These are phyloP conservation scores for Amoeboaphelidium occidentale DNA, from an alignment of 371 early-diverging fungal genomes.

Conservation along the genomic window DNA sequence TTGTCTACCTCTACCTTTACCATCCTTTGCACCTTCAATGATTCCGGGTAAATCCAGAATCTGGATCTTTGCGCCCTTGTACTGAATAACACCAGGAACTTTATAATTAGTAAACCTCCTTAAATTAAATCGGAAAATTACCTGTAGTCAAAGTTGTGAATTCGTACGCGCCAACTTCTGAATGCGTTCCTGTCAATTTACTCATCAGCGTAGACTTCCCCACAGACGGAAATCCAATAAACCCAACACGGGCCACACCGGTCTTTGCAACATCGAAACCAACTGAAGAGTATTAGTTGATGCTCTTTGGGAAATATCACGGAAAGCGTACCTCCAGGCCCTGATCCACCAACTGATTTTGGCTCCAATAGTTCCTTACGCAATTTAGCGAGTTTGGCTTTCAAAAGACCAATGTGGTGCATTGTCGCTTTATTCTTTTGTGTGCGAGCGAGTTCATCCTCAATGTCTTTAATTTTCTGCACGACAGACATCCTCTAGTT, in stretches of 20 bases:
- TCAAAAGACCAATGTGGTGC: conserved; percentile 88
- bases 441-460: conserved; percentile 72
- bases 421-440: conserved; percentile 94
- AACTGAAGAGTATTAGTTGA: conserved; percentile 16
- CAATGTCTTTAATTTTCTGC: conserved; percentile 63
- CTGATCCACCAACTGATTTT: conserved; percentile 50
- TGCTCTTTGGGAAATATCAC: conserved; percentile 12
- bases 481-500: conserved; percentile 30
- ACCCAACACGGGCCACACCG: conserved; percentile 94
- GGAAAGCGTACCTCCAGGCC: conserved; percentile 24
- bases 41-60: conserved; percentile 76
- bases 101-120: conserved; percentile 33
- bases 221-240: conserved; percentile 92
- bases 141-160: conserved; percentile 86
- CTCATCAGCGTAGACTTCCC: conserved; percentile 92
- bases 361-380: conserved; percentile 85
- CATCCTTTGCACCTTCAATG: conserved; percentile 98
- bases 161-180: conserved; percentile 82
- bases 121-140: conserved; percentile 27
- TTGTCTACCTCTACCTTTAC: conserved; percentile 96
- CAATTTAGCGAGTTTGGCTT: conserved; percentile 83
- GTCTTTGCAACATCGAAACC: conserved; percentile 93
- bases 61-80: conserved; percentile 96
- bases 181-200: conserved; percentile 82
- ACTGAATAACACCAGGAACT: conserved; percentile 84